These are phyloP conservation scores for Exophiala calicioides DNA, from an alignment of 2,329 filamentous ascomycete genomes.

Conservation along the genomic window DNA sequence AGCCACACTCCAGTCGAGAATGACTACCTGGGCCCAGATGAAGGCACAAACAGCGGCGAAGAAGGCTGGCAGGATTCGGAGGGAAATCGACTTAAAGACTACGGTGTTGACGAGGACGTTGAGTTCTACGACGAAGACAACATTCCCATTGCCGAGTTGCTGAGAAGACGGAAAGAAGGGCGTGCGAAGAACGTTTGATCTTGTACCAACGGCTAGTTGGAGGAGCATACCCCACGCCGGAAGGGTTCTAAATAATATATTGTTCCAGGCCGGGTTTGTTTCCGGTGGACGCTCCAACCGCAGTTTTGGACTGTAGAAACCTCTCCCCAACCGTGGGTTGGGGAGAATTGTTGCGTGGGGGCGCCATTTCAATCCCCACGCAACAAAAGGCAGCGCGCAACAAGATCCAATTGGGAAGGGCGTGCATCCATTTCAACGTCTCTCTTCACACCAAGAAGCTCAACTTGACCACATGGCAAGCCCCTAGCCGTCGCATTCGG, in stretches of 20 bases:
- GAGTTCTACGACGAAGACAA: constrained; percentile 66
- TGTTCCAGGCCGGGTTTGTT: too few relatives aligned
- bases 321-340: neutral
- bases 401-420: neutral
- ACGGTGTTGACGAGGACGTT: constrained; percentile 64
- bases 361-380: neutral
- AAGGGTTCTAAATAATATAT: too few relatives aligned
- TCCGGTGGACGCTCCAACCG: too few relatives aligned
- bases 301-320: too few relatives aligned
- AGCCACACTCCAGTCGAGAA: constrained; percentile 23
- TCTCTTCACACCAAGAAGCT: too few relatives aligned
- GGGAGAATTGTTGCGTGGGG: neutral
- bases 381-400: neutral
- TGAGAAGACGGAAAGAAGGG: constrained; percentile 41
- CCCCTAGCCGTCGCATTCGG: too few relatives aligned
- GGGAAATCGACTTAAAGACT: constrained; percentile 63
- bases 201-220: constrained; percentile 3
- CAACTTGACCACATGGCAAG: too few relatives aligned
- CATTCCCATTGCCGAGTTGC: constrained; percentile 57
- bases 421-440: too few relatives aligned
- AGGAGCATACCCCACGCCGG: constrained; percentile 2
- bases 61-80: constrained; percentile 65
- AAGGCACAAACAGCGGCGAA: constrained; percentile 50
- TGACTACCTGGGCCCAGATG: constrained; percentile 27
- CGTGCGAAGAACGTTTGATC: constrained; percentile 3